Percentiles rank a stretch among this genome's conserved stretches.
Conservation (phyloP, 2,329 filamentous ascomycete species). For the Phyllosticta citriasiana region DNA sequence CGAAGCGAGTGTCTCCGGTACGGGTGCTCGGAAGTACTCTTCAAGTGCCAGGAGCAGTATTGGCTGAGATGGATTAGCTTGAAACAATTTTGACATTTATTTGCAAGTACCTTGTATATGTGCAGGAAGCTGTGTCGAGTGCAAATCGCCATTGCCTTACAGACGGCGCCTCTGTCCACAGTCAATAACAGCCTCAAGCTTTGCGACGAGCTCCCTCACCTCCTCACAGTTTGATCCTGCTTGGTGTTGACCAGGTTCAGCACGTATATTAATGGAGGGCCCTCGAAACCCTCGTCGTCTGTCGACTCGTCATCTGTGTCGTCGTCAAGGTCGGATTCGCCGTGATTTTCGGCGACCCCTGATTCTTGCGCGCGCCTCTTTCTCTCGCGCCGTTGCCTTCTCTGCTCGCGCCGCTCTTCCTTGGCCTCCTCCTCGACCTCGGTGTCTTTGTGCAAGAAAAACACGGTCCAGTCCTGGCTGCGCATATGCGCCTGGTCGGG, state of each 20-base stretch:
- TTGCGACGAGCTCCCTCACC: conserved; percentile 30
- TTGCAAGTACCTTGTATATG: conserved; percentile 75
- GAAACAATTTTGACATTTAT: neutral
- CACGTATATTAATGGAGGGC: conserved; percentile 90
- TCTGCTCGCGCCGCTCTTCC: conserved; percentile 47
- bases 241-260: conserved; percentile 97
- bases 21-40: conserved; percentile 91
- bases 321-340: conserved; percentile 39
- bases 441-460: conserved; percentile 94
- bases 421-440: conserved; percentile 66
- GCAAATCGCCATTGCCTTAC: conserved; percentile 98
- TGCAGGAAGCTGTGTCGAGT: conserved; percentile 95
- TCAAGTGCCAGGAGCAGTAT: conserved; percentile 82
- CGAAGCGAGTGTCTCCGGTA: conserved; percentile 75
- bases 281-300: conserved; percentile 53
- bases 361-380: conserved; percentile 32
- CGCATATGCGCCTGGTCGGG: conserved; percentile 92
- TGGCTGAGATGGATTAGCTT: conserved; percentile 45
- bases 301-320: conserved; percentile 42
- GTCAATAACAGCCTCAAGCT: conserved; percentile 7
- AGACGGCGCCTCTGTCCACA: conserved; percentile 66
- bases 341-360: conserved; percentile 35
- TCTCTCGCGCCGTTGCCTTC: conserved; percentile 42
- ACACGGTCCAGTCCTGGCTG: conserved; percentile 97
- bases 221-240: conserved; percentile 81